Conservation (phyloP, 31 red algal genomes). For the Asparagopsis taxiformis region DNA sequence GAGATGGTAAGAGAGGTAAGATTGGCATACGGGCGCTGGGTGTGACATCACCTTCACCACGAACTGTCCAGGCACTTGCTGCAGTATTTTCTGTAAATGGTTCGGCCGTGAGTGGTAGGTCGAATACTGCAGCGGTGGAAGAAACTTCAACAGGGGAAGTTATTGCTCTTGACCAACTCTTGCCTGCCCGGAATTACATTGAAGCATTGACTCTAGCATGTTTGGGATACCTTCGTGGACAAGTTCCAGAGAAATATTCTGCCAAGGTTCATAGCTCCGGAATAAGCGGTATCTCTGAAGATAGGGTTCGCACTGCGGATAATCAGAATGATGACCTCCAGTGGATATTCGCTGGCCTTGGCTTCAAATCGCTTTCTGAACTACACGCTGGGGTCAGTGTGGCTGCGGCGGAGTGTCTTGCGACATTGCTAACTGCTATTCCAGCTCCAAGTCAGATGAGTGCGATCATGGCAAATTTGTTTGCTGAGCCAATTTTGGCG, state of each 20-base stretch:
- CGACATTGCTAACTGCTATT: constrained; percentile 45
- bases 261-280: neutral
- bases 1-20: constrained; percentile 44
- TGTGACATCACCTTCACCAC: constrained; percentile 24
- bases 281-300: neutral
- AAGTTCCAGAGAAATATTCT: constrained; percentile 38
- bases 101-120: neutral
- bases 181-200: constrained; percentile 63
- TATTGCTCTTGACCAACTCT: constrained; percentile 30
- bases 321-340: constrained; percentile 34
- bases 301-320: neutral
- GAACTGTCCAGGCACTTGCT: constrained; percentile 46
- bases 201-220: constrained; percentile 44
- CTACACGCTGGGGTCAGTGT: constrained; percentile 57
- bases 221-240: constrained; percentile 62
- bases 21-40: constrained; percentile 54
- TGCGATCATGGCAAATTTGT: constrained; percentile 37
- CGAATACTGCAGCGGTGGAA: neutral
- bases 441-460: constrained; percentile 65
- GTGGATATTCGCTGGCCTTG: constrained; percentile 65
- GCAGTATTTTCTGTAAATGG: constrained; percentile 39
- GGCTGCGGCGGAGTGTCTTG: constrained; percentile 68
- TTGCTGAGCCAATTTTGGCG: constrained; percentile 59
- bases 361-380: constrained; percentile 51
- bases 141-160: constrained; percentile 13